These are phyloP conservation scores for Debaryomycetaceae sp. DNA, from an alignment of 1,139 yeast genomes.

Conservation along the genomic window DNA sequence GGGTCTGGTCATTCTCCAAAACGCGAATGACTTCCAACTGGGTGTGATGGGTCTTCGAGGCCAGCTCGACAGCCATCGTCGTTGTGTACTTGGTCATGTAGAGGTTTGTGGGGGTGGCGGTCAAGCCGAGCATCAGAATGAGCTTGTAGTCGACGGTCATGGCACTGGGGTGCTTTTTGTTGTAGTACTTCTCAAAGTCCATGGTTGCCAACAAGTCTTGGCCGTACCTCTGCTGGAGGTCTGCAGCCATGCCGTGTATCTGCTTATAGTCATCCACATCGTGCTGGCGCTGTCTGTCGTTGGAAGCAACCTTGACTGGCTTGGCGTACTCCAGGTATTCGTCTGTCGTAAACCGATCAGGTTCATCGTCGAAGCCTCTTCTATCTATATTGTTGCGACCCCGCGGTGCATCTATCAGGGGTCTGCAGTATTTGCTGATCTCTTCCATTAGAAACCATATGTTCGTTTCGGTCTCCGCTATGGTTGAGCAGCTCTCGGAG, in stretches of 20 bases:
- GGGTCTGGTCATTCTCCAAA: not conserved
- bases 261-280: not conserved
- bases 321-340: not conserved
- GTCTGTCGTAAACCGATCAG: not conserved
- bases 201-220: constrained; percentile 1
- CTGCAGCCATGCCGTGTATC: not conserved
- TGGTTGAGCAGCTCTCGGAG: constrained; percentile 1
- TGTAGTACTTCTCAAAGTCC: constrained; percentile 7
- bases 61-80: constrained; percentile 1
- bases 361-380: not conserved
- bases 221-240: not conserved
- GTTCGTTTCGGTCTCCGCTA: constrained; percentile 2
- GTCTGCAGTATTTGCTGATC: not conserved
- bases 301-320: not conserved
- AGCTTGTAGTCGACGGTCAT: constrained; percentile 10
- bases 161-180: constrained; percentile 8
- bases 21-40: constrained; percentile 3
- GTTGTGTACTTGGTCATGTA: constrained; percentile 4
- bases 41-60: constrained; percentile 3
- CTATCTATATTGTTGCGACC: not conserved
- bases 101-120: constrained; percentile 2
- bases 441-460: constrained; percentile 6
- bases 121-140: constrained; percentile 6
- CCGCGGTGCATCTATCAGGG: too few species aligned
- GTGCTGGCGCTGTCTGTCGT: not conserved